Base-by-base conservation (phyloP, 495 filamentous ascomycete genomes). In the Neurospora terricola region DNA sequence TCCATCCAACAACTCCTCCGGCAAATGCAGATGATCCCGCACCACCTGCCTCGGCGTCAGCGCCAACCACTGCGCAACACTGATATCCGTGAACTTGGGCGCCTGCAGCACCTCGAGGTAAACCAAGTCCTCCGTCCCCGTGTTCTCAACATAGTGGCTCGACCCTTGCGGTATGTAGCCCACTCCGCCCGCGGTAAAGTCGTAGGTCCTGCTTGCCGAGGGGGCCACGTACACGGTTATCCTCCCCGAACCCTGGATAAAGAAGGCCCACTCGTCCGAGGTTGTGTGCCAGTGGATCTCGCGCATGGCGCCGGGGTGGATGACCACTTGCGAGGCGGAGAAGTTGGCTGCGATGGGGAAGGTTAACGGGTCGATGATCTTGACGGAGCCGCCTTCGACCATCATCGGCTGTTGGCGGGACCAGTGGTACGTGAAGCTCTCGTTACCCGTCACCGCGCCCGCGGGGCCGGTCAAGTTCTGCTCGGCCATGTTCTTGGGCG, bases 201-300 rank as follows among this genome's bases (percentile, higher is more conserved):
- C 92, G 78, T 94, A 95, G 0, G 91, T 94, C 11, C 30, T 34
- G 30, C 86, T 85, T 2, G 84, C 78, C 0, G 80, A 78, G 0
- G 89, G 86, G 0, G 91, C 88, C 6, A 83, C 80, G 78, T 89
- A 93, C 6, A 93, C 81, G 0, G 91, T 93, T 16, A 91, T 89
- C 5, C 92, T 86, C 0, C 87, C 92, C 0, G 85, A 84, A 0
- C 92, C 92, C 37, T 86, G 79, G 68, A 93, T 86, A 82, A 94
- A 93, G 81, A 91, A 94, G 2, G 86, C 87, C 91, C 91, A 94
- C 76, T 94, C 91, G 79, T 93, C 91, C 30, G 87, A 88, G 10
- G 85, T 86, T 0, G 90, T 89, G 75, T 93, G 91, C 92, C 92
- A 94, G 81, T 94, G 92, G 54, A 94, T 87, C 78, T 94, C 92